These are phyloP conservation scores for Diaporthe citriasiana DNA, from an alignment of 2,329 filamentous ascomycete species.

Conservation along the genomic window DNA sequence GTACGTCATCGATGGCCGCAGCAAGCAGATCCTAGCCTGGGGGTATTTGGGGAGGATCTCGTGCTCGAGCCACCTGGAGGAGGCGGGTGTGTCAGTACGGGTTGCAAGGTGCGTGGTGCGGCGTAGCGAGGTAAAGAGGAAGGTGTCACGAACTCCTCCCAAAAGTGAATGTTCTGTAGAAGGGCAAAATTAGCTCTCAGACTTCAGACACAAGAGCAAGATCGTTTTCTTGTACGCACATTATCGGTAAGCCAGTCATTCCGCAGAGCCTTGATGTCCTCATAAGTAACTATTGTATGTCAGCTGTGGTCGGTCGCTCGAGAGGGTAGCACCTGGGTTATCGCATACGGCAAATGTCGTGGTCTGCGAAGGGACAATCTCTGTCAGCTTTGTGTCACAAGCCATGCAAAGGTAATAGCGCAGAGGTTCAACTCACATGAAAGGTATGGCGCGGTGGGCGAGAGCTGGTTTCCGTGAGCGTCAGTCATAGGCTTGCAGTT, in stretches of 20 bases:
- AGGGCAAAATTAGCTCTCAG: slow-evolving; percentile 46
- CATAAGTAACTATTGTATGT: slow-evolving; percentile 77
- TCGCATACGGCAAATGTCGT: slow-evolving; percentile 45
- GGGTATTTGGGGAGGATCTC: slow-evolving; percentile 87
- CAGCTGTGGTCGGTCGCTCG: slow-evolving; percentile 13
- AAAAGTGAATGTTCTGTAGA: slow-evolving; percentile 89
- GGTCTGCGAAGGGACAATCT: slow-evolving; percentile 42
- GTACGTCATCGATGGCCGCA: slow-evolving; percentile 93
- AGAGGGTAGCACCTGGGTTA: slow-evolving; percentile 6
- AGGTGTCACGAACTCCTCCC: slow-evolving; percentile 82
- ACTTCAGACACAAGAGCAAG: not conserved
- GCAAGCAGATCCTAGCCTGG: slow-evolving; percentile 87
- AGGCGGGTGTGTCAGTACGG: slow-evolving; percentile 9
- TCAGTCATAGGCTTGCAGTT: slow-evolving; percentile 43
- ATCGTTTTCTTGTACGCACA: slow-evolving; percentile 64
- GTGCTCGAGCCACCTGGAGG: slow-evolving; percentile 81
- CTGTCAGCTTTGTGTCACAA: slow-evolving; percentile 37
- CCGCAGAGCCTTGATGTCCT: slow-evolving; percentile 90
- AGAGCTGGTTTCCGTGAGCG: slow-evolving; percentile 47
- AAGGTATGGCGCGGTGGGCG: slow-evolving; percentile 58
- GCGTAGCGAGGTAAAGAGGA: not conserved
- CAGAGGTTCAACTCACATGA: slow-evolving; percentile 56
- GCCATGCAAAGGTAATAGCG: not conserved
- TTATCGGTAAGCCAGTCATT: slow-evolving; percentile 98
- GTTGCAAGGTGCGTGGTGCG: slow-evolving; percentile 37